Base-by-base conservation (phyloP, 768 basidiomycete genomes). In the Pleurotus ostreatus region DNA sequence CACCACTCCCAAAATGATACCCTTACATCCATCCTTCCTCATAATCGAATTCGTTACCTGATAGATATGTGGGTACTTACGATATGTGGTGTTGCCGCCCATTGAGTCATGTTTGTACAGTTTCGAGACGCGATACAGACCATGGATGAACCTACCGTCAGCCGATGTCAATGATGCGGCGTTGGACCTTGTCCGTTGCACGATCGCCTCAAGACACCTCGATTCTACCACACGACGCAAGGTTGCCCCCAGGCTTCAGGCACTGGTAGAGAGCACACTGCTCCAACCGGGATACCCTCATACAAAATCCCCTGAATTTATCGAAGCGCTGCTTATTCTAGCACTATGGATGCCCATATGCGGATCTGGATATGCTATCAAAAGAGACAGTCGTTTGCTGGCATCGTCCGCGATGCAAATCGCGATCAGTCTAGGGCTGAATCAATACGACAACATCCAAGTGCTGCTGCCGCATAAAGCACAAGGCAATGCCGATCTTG, bases 291-390 rank as follows among this genome's bases (percentile, higher is more conserved):
- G 77, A 23, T 79, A 75, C 59, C 9, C n/a, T 11, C 72, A 78
- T n/a, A 62, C 70, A 39, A 75, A 76, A 11, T 70, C 74, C 16
- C 66, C 70, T 26, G 75, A 79, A 46, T 70, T 70, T 15, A 73
- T 79, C 20, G 68, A 70, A 39, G 70, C 77, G 1, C 66, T 75
- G 46, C 67, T 76, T 46, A 63, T 80, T 5, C 67, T 78, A 18
- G 71, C 78, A 2, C 48, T 78, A 22, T 79, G 78, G 78, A 66
- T 72, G 8, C 76, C 78, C 5, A 64, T 78, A 30, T 71, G 68
- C 23, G 68, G 71, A 26, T 53, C 15, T 22, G 37, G 59, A 61
- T 7, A 66, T 62, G 49, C 64, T 66, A 54, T 67, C 64, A 39
- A 52, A 7, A 69, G 71, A 4, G 78, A 79, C 25, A 74, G 69